phyloP scores from a whole-genome alignment of 2,329 filamentous ascomycete genomes.

The Colletotrichum filicis region DNA sequence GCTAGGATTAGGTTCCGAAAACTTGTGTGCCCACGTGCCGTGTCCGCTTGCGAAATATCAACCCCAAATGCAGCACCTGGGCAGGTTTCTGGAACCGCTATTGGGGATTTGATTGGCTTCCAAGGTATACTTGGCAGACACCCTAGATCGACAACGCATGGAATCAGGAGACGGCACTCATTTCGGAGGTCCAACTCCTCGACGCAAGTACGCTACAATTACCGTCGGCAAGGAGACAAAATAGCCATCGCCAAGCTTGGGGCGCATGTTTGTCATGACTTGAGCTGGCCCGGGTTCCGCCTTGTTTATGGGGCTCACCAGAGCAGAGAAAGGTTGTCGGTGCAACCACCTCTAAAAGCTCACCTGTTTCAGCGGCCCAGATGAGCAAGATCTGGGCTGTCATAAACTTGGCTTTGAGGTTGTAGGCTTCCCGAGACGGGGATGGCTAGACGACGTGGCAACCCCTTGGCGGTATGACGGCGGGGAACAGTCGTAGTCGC shows the following conservation, averaged over 20 bases:
- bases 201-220: background rate
- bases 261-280: conserved; percentile 7
- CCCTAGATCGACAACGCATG: background rate
- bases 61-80: background rate
- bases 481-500: background rate
- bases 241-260: conserved; percentile 15
- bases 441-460: conserved; percentile 27
- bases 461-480: conserved; percentile 8
- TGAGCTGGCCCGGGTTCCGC: background rate
- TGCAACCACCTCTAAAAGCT: background rate
- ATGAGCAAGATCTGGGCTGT: background rate
- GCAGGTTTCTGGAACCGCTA: background rate
- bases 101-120: background rate
- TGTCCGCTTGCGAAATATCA: background rate
- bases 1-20: background rate
- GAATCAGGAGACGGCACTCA: background rate
- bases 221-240: background rate
- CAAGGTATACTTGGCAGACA: background rate
- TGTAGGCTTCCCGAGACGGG: conserved; percentile 9
- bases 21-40: background rate
- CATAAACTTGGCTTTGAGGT: background rate
- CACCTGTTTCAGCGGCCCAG: conserved; percentile 17
- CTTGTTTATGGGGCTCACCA: background rate
- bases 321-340: background rate
- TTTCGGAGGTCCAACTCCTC: background rate